phyloP scores from a whole-genome alignment of 2,329 filamentous ascomycete genomes.

The Xylaria sp. region DNA sequence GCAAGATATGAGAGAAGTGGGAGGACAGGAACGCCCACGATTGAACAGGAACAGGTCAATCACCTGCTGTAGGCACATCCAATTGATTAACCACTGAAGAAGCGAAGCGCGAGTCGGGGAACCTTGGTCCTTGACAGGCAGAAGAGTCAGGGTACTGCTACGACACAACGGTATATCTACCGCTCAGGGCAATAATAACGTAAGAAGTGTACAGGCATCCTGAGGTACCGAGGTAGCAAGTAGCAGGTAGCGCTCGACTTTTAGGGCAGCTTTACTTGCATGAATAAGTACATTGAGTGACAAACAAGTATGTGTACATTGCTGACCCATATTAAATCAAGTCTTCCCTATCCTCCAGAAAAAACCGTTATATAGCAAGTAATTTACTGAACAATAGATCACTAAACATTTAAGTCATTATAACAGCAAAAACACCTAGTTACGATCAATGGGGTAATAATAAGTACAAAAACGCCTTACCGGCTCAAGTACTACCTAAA shows the following conservation, averaged over 20 bases:
- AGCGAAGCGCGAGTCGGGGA: slow-evolving; percentile 39
- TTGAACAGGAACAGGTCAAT: slow-evolving; percentile 37
- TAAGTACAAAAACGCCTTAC: slow-evolving; percentile 4
- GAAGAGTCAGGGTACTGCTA: slow-evolving; percentile 35
- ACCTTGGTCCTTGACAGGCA: slow-evolving; percentile 34
- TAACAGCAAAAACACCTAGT: background rate
- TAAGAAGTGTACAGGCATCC: slow-evolving; percentile 6
- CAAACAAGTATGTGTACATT: slow-evolving; percentile 19
- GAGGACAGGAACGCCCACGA: slow-evolving; percentile 43
- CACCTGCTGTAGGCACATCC: slow-evolving; percentile 40
- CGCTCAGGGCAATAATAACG: slow-evolving; percentile 15
- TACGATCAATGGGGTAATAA: slow-evolving; percentile 6
- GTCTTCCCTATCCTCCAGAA: background rate
- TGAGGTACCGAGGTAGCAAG: slow-evolving; percentile 19
- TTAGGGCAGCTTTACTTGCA: slow-evolving; percentile 11
- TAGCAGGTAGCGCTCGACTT: slow-evolving; percentile 1
- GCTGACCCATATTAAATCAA: background rate
- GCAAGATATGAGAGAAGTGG: slow-evolving; percentile 48
- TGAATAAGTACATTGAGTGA: slow-evolving; percentile 10
- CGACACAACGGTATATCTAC: slow-evolving; percentile 16
- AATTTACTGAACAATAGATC: slow-evolving; percentile 32
- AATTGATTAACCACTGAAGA: slow-evolving; percentile 34
- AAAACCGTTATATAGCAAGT: slow-evolving; percentile 17
- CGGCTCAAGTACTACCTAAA: background rate
- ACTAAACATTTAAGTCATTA: background rate